Conservation (phyloP, 1,284 basidiomycete species). For the Phylloboletellus chloephorus region DNA sequence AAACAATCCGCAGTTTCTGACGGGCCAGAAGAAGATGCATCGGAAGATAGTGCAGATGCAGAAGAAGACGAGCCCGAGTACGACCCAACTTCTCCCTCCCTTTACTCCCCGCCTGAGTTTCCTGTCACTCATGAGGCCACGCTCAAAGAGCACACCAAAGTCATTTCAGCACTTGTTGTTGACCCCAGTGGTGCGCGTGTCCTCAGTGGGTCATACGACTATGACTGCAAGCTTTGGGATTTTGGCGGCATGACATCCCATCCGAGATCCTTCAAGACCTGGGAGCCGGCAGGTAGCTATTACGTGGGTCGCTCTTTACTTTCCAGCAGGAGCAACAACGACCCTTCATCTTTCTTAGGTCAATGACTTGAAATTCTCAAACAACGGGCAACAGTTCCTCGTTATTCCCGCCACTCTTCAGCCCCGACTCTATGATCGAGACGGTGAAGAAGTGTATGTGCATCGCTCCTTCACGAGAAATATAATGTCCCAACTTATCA, state of each 20-base stretch:
- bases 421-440: slow-evolving; percentile 83
- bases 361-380: slow-evolving; percentile 83
- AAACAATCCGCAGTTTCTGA: slow-evolving; percentile 15
- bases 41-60: slow-evolving; percentile 31
- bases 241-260: slow-evolving; percentile 96
- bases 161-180: slow-evolving; percentile 85
- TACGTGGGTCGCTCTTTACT: slow-evolving; percentile 54
- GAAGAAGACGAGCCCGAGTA: slow-evolving; percentile 54
- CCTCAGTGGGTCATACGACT: slow-evolving; percentile 90
- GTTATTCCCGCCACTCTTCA: slow-evolving; percentile 86
- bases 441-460: slow-evolving; percentile 85
- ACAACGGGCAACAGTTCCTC: slow-evolving; percentile 80
- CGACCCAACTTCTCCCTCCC: slow-evolving; percentile 40
- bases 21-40: slow-evolving; percentile 25
- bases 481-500: slow-evolving; percentile 45
- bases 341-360: slow-evolving; percentile 47
- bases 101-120: slow-evolving; percentile 50
- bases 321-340: background rate
- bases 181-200: slow-evolving; percentile 93
- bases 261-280: slow-evolving; percentile 90
- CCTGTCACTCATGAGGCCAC: slow-evolving; percentile 85
- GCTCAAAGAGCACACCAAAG: slow-evolving; percentile 93
- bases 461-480: slow-evolving; percentile 17
- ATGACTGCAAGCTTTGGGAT: slow-evolving; percentile 97
- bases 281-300: slow-evolving; percentile 91